Conservation (phyloP, 164 flowering plant species). For the Magnolia sinica region DNA sequence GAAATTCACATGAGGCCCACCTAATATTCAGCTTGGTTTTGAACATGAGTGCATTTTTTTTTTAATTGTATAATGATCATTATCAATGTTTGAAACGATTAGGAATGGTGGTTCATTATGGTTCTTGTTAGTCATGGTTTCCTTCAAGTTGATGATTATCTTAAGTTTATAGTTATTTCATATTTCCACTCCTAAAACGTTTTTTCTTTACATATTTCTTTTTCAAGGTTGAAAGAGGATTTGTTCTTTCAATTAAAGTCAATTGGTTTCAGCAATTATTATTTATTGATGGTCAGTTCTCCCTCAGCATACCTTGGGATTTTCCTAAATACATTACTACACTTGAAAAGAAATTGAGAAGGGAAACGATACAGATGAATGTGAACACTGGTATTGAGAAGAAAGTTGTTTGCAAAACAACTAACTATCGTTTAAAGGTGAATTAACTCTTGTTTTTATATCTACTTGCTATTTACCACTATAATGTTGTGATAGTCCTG, state of each 20-base stretch:
- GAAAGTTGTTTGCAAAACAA: constrained; percentile 56
- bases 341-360: constrained; percentile 54
- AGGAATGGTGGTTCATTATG: no score
- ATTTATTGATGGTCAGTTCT: constrained; percentile 45
- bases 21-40: no score
- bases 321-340: constrained; percentile 80
- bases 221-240: constrained; percentile 63
- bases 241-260: constrained; percentile 55
- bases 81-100: not conserved
- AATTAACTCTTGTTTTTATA: not conserved
- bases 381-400: constrained; percentile 56
- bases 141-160: no score
- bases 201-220: no score
- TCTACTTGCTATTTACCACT: no score
- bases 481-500: not conserved
- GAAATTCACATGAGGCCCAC: no score
- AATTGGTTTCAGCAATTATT: constrained; percentile 77
- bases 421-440: constrained; percentile 86
- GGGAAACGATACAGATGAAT: constrained; percentile 67
- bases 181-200: no score
- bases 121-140: no score
- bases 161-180: no score
- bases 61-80: no score
- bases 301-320: constrained; percentile 63
- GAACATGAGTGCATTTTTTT: no score